These are phyloP conservation scores for Raffaelea albimanens DNA, from an alignment of 2,329 filamentous ascomycete species.

Conservation along the genomic window DNA sequence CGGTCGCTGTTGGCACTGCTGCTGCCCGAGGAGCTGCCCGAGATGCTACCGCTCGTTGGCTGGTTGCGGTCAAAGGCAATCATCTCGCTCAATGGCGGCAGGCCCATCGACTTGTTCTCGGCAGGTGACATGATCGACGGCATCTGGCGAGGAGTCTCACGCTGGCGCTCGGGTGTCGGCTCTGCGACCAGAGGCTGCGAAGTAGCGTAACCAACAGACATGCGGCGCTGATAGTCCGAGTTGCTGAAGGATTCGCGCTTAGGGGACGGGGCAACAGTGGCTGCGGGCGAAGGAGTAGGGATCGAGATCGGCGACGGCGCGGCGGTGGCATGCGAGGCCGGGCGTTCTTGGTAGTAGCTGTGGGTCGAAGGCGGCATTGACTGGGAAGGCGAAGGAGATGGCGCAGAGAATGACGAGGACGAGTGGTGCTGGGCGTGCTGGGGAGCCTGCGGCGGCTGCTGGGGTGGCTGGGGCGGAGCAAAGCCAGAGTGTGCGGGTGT, in stretches of 20 bases:
- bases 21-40: background rate
- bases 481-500: slow-evolving; percentile 5
- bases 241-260: slow-evolving; percentile 9
- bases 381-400: slow-evolving; percentile 5
- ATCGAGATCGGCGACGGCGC: slow-evolving; percentile 11
- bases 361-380: slow-evolving; percentile 1
- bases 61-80: slow-evolving; percentile 8
- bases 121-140: slow-evolving; percentile 4
- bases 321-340: slow-evolving; percentile 19
- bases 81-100: slow-evolving; percentile 14
- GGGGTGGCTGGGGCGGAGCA: slow-evolving; percentile 16
- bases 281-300: background rate
- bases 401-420: slow-evolving; percentile 7
- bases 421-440: slow-evolving; percentile 6
- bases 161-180: background rate
- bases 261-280: slow-evolving; percentile 6
- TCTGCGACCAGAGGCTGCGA: slow-evolving; percentile 7
- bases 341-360: slow-evolving; percentile 18
- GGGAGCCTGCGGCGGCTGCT: slow-evolving; percentile 6
- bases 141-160: background rate
- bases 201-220: slow-evolving; percentile 7
- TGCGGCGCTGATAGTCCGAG: slow-evolving; percentile 8
- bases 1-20: slow-evolving; percentile 9
- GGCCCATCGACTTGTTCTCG: slow-evolving; percentile 9
- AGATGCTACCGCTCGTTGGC: background rate